These are phyloP conservation scores for Penicillium maclennaniae DNA, from an alignment of 495 filamentous ascomycete genomes.

Conservation along the genomic window DNA sequence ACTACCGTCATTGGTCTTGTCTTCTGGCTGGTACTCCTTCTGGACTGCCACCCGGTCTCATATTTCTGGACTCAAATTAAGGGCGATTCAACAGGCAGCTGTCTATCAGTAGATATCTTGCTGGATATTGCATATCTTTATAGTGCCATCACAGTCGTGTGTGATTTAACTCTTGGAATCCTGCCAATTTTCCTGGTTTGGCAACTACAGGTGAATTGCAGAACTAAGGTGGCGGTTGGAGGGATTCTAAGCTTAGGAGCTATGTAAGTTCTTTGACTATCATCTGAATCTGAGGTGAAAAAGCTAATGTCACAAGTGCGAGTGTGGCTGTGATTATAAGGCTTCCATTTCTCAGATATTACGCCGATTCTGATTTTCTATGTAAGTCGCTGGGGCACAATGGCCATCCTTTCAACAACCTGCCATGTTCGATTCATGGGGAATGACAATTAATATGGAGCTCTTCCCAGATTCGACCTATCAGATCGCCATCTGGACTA, in stretches of 20 bases:
- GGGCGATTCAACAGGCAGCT: constrained; percentile 10
- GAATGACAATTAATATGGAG: background rate
- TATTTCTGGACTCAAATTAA: constrained; percentile 28
- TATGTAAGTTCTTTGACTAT: constrained; percentile 19
- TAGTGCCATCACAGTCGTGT: constrained; percentile 23
- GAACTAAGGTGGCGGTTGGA: constrained; percentile 25
- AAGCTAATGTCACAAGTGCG: constrained; percentile 13
- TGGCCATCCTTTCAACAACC: background rate
- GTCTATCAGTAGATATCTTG: constrained; percentile 7
- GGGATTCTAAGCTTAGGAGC: constrained; percentile 26
- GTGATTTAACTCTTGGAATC: constrained; percentile 31
- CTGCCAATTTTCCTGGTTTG: constrained; percentile 25
- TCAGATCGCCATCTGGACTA: constrained; percentile 31
- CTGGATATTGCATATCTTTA: constrained; percentile 28
- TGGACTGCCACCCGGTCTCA: constrained; percentile 27
- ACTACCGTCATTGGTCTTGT: constrained; percentile 25
- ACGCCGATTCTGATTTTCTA: constrained; percentile 24
- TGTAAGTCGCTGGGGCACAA: constrained; percentile 15
- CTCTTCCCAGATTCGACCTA: constrained; percentile 19
- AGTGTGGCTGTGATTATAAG: constrained; percentile 27
- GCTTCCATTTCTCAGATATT: constrained; percentile 24
- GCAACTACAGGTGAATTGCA: constrained; percentile 24
- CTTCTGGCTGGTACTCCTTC: constrained; percentile 25
- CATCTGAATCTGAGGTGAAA: no score
- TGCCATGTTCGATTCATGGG: no score